These are phyloP conservation scores for Tolypocladium inflatum DNA, from an alignment of 2,329 filamentous ascomycete species.

Conservation along the genomic window DNA sequence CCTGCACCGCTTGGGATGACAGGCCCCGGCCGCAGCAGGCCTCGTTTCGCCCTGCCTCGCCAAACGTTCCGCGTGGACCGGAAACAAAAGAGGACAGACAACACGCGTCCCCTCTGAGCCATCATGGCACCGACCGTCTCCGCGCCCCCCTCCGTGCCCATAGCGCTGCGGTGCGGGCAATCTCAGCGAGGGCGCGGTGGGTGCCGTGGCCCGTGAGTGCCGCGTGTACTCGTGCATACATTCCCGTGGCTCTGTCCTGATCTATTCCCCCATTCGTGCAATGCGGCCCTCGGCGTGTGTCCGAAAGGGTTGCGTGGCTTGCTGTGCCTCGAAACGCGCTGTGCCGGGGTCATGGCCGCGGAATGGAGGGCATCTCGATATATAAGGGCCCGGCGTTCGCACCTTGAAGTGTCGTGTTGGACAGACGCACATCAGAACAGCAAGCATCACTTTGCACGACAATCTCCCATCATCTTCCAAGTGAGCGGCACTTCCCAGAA, in stretches of 20 bases:
- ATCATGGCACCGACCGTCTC: background rate
- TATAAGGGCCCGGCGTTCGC: background rate
- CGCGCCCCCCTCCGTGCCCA: background rate
- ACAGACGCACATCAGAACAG: background rate
- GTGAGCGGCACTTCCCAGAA: background rate
- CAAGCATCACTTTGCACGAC: background rate
- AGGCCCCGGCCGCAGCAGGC: background rate
- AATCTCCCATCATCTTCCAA: background rate
- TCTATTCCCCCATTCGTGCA: background rate
- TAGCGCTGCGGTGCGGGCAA: background rate
- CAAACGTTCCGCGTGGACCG: background rate
- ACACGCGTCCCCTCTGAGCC: background rate
- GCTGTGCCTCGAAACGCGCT: background rate
- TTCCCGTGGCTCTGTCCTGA: background rate
- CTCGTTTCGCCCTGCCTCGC: background rate
- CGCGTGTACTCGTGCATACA: background rate
- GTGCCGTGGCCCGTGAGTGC: background rate
- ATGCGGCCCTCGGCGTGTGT: background rate
- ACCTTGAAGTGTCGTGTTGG: background rate
- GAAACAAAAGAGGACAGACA: background rate
- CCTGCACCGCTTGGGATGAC: background rate
- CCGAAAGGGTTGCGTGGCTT: background rate
- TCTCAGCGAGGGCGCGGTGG: background rate
- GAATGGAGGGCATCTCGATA: background rate
- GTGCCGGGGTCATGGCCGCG: too few relatives aligned